Percentiles rank a stretch among this genome's conserved stretches.
These are phyloP conservation scores for Myriosclerotinia scirpicola DNA, from an alignment of 2,329 filamentous ascomycete genomes.

Conservation along the genomic window DNA sequence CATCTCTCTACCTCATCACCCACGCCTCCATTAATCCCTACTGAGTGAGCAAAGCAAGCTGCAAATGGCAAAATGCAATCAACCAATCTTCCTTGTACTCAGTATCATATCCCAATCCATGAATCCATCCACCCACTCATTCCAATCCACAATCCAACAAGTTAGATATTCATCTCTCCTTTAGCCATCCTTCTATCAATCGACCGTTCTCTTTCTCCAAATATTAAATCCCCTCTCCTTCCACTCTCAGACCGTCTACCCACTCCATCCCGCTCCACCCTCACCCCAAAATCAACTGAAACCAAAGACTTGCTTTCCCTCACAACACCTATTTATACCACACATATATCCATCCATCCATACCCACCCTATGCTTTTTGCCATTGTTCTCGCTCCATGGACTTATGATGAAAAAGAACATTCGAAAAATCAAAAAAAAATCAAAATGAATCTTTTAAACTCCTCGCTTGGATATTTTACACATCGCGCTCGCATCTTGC, in stretches of 20 bases:
- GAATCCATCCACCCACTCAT: constrained; percentile 7
- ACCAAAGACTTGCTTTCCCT: neutral
- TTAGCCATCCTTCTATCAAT: neutral
- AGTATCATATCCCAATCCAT: constrained; percentile 7
- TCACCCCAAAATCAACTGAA: constrained; percentile 2
- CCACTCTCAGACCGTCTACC: neutral
- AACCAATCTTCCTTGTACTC: constrained; percentile 9
- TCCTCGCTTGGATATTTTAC: constrained; percentile 21
- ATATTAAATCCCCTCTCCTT: neutral
- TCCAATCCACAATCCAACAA: constrained; percentile 21
- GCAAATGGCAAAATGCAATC: constrained; percentile 12
- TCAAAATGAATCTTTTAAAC: constrained; percentile 12
- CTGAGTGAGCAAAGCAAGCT: neutral
- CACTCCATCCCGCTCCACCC: neutral
- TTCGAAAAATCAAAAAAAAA: neutral
- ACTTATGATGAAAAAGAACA: constrained; percentile 11
- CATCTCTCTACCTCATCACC: neutral
- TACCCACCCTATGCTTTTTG: constrained; percentile 8
- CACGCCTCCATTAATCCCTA: neutral
- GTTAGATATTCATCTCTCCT: neutral
- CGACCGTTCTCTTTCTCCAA: neutral
- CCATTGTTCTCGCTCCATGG: constrained; percentile 9
- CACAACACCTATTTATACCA: constrained; percentile 13
- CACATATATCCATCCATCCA: constrained; percentile 6
- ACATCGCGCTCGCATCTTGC: constrained; percentile 15